A percentile compares a stretch with the other conserved stretches of the same genome.
Evolutionary conservation across 2,329 filamentous ascomycete species (phyloP).

Genomic region (Xylaria sp.): DNA sequence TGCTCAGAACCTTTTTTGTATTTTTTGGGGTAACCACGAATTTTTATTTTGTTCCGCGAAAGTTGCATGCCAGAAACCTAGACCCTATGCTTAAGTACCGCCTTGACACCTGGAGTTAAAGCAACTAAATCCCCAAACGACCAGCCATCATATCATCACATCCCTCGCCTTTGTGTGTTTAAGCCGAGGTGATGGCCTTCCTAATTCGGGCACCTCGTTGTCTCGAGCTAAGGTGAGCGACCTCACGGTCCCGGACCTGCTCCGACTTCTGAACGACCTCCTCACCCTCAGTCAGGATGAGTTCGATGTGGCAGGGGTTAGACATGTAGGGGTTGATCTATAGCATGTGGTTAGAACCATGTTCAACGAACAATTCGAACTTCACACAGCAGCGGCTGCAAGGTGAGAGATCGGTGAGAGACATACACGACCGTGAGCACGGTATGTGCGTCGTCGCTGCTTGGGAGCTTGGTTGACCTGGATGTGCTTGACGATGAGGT

Average conservation of each 20-base stretch:
- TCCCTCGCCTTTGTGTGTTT: conserved; percentile 50
- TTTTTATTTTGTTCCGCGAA: conserved; percentile 47
- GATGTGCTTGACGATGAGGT: conserved; percentile 99
- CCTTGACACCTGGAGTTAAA: conserved; percentile 53
- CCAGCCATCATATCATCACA: conserved; percentile 48
- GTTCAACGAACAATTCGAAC: too few relatives aligned
- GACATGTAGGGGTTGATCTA: conserved; percentile 99
- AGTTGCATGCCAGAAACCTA: conserved; percentile 53
- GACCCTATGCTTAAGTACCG: conserved; percentile 53
- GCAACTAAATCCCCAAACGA: conserved; percentile 50
- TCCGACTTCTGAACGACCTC: conserved; percentile 94
- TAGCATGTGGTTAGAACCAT: conserved; percentile 25
- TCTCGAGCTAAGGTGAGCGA: conserved; percentile 82
- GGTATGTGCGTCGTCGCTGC: conserved; percentile 99
- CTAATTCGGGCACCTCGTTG: conserved; percentile 82
- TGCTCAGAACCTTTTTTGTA: conserved; percentile 47
- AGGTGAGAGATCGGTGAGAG: conserved; percentile 31
- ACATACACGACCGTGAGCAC: conserved; percentile 99
- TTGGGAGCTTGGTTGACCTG: conserved; percentile 99
- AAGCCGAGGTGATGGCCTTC: conserved; percentile 73
- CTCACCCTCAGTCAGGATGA: conserved; percentile 98
- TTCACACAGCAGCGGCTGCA: not conserved
- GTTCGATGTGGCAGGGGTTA: conserved; percentile 99
- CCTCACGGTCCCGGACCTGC: conserved; percentile 71
- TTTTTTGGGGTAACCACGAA: conserved; percentile 50